Percentiles rank a stretch among this genome's conserved stretches.
These are phyloP conservation scores for Paecilomyces variotii DNA, from an alignment of 2,329 filamentous ascomycete species.

Conservation along the genomic window DNA sequence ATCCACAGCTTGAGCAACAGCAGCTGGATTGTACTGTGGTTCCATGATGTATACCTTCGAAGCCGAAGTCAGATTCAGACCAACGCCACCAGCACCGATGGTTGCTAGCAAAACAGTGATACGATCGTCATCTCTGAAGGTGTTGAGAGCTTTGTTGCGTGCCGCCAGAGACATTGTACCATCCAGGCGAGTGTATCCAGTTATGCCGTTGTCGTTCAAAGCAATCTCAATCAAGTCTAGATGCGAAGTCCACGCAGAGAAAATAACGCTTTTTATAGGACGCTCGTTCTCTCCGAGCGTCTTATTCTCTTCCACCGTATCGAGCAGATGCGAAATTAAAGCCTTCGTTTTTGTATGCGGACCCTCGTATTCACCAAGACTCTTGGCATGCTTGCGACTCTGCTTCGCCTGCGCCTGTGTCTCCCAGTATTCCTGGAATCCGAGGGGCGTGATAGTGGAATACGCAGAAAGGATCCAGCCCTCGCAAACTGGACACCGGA, in stretches of 20 bases:
- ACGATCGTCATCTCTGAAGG: conserved; percentile 62
- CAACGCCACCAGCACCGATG: conserved; percentile 84
- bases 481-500: conserved; percentile 61
- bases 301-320: conserved; percentile 51
- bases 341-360: conserved; percentile 89
- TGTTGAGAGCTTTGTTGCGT: conserved; percentile 66
- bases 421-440: conserved; percentile 43
- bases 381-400: conserved; percentile 50
- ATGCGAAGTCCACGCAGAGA: conserved; percentile 93
- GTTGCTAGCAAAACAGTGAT: conserved; percentile 82
- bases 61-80: conserved; percentile 80
- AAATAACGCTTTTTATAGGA: conserved; percentile 87
- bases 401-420: conserved; percentile 49
- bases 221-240: conserved; percentile 86
- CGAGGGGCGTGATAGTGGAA: conserved; percentile 58
- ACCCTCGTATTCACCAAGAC: conserved; percentile 63
- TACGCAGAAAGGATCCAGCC: conserved; percentile 55
- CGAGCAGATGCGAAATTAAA: conserved; percentile 65
- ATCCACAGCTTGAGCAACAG: conserved; percentile 89
- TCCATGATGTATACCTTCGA: conserved; percentile 95
- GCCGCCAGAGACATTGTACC: conserved; percentile 74
- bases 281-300: conserved; percentile 48
- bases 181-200: conserved; percentile 70
- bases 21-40: conserved; percentile 92
- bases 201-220: conserved; percentile 48